These are phyloP conservation scores for Guyanaporus albipodus DNA, from an alignment of 768 basidiomycete species.

Conservation along the genomic window DNA sequence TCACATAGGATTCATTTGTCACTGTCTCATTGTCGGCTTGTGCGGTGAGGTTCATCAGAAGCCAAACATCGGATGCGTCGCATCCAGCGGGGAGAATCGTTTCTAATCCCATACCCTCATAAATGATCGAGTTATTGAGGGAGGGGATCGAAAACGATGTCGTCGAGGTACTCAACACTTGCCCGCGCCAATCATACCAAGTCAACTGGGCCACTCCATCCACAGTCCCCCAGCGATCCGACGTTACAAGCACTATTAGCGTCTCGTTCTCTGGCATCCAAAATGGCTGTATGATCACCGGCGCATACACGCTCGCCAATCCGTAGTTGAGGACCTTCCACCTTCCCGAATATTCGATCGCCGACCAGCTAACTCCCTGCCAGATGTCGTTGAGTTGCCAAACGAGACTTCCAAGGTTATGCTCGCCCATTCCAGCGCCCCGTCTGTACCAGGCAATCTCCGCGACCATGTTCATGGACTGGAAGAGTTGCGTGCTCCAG, in stretches of 20 bases:
- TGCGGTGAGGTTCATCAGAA: conserved; percentile 49
- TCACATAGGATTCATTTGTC: conserved; percentile 51
- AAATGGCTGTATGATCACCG: conserved; percentile 52
- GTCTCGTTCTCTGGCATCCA: conserved; percentile 49
- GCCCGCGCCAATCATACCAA: conserved; percentile 57
- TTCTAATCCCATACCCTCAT: conserved; percentile 37
- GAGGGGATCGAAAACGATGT: conserved; percentile 42
- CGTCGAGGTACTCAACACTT: conserved; percentile 34
- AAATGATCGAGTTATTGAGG: conserved; percentile 48
- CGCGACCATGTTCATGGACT: conserved; percentile 55
- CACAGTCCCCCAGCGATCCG: conserved; percentile 48
- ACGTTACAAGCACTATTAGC: conserved; percentile 47
- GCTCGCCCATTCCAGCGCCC: conserved; percentile 54
- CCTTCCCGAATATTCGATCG: conserved; percentile 53
- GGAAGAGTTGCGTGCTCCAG: conserved; percentile 60
- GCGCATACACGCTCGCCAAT: conserved; percentile 40
- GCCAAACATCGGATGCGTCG: conserved; percentile 44
- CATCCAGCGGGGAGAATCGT: conserved; percentile 43
- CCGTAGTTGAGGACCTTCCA: conserved; percentile 60
- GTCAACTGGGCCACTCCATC: conserved; percentile 46
- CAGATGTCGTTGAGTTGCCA: conserved; percentile 63
- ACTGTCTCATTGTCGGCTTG: conserved; percentile 38
- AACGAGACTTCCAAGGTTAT: conserved; percentile 55
- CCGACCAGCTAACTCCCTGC: conserved; percentile 56
- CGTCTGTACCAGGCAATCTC: conserved; percentile 57